Evolutionary conservation across 2,329 filamentous ascomycete genomes (phyloP).

Genomic region (Talaromyces sp.): DNA sequence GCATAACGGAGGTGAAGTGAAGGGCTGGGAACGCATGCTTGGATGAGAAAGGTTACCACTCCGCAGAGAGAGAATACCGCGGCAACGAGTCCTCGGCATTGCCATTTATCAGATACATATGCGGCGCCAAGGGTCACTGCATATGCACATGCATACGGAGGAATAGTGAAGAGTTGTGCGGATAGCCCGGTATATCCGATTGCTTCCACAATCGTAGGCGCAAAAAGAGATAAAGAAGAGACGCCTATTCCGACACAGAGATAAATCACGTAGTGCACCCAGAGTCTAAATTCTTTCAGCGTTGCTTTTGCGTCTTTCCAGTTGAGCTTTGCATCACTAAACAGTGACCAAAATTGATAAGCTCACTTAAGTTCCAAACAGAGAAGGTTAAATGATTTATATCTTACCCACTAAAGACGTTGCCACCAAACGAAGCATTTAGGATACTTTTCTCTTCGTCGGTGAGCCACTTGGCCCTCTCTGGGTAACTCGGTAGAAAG

Average conservation of each 20-base stretch:
- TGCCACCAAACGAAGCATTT: too few relatives aligned
- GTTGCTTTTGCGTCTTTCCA: constrained; percentile 30
- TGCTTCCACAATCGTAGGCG: constrained; percentile 36
- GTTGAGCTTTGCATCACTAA: constrained; percentile 17
- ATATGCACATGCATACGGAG: constrained; percentile 20
- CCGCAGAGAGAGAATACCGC: not conserved
- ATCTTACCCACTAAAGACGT: too few relatives aligned
- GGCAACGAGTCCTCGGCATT: constrained; percentile 18
- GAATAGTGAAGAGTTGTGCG: constrained; percentile 38
- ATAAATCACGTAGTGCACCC: constrained; percentile 15
- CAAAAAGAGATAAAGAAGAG: constrained; percentile 12
- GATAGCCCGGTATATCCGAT: constrained; percentile 36
- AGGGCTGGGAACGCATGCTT: not conserved
- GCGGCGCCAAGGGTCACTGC: constrained; percentile 16
- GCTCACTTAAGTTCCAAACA: constrained; percentile 53
- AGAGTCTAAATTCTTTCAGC: constrained; percentile 40
- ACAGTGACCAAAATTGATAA: constrained; percentile 30
- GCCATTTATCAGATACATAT: constrained; percentile 17
- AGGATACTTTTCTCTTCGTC: constrained; percentile 49
- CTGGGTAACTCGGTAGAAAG: constrained; percentile 68
- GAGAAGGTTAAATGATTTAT: too few relatives aligned
- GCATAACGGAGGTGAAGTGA: not conserved
- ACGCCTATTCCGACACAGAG: not conserved
- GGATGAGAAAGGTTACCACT: not conserved
- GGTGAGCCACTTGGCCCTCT: constrained; percentile 66